phyloP scores from a whole-genome alignment of 2,329 filamentous ascomycete genomes.

The Diaporthe velutina region DNA sequence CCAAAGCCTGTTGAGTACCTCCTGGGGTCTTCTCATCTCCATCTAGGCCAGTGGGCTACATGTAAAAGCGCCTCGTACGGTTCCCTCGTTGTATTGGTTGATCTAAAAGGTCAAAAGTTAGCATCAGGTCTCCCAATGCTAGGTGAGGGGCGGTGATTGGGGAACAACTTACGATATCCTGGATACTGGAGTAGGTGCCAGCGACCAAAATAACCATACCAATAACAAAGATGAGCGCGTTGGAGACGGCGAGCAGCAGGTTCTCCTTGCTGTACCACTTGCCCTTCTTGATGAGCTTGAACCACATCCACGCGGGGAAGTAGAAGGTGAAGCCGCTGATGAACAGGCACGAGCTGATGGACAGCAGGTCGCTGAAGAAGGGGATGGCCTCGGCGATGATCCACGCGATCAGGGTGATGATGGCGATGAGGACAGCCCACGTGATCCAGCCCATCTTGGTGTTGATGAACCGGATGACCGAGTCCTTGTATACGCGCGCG shows the following conservation, averaged over 20 bases:
- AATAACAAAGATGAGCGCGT: slow-evolving; percentile 43
- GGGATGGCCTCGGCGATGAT: slow-evolving; percentile 81
- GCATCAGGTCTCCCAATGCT: neutral
- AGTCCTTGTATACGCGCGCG: slow-evolving; percentile 58
- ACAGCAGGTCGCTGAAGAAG: slow-evolving; percentile 78
- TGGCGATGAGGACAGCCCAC: slow-evolving; percentile 69
- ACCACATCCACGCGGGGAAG: slow-evolving; percentile 51
- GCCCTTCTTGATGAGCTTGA: slow-evolving; percentile 49
- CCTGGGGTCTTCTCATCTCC: neutral
- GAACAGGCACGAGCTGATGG: slow-evolving; percentile 64
- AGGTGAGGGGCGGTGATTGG: rapidly evolving
- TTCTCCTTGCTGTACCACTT: slow-evolving; percentile 46
- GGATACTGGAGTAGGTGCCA: slow-evolving; percentile 46
- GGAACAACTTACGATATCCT: slow-evolving; percentile 46
- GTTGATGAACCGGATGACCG: slow-evolving; percentile 61
- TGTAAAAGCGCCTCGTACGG: slow-evolving; percentile 39
- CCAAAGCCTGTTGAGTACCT: neutral
- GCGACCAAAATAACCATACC: slow-evolving; percentile 46
- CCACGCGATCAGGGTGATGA: slow-evolving; percentile 75
- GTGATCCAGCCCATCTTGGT: slow-evolving; percentile 61
- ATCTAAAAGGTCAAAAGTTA: slow-evolving; percentile 28
- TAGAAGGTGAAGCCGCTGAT: slow-evolving; percentile 60
- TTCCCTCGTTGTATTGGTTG: slow-evolving; percentile 37
- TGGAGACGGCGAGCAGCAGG: slow-evolving; percentile 39
- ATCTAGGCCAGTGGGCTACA: slow-evolving; percentile 32